Base-by-base conservation (phyloP, 202 grass and related monocot species). In the Brachypodium distachyon region DNA sequence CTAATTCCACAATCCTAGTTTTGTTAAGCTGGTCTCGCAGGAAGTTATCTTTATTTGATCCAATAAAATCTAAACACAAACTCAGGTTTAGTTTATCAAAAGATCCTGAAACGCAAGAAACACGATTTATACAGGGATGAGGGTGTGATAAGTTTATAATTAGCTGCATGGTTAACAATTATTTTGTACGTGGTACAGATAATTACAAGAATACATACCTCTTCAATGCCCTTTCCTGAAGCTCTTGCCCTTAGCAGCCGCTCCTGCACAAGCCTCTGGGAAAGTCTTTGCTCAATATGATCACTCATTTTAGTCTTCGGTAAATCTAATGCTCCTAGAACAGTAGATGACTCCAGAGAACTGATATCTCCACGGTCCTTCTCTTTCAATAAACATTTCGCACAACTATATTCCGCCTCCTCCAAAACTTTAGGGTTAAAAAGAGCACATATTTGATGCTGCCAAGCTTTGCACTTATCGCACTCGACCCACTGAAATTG, bases 381-480 rank as follows among this genome's bases (percentile, higher is more conserved):
- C 79, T 88, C 91, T 42, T 83, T 77, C 75, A 92, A 72, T 41
- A 86, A 92, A 77, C 95, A 98, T 69, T 86, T 90, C 75, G 83
- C 90, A 67, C 95, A 98, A 61, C 77, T 88, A 85, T 94, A 92
- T 79, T 94, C 91, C 9, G 64, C 72, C 76, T 92, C 81, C 18
- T 92, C 84, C 38, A 86, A 84, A 72, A 83, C 80, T 82, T 84
- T 90, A 34, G 80, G 77, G 26, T 94, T 98, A 70, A 98, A 98
- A 82, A 98, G 90, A 83, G 91, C 95, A 47, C 95, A 98, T 56
- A 98, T 90, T 77, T 98, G 85, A 86, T 98, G 95, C 61, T 98
- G 91, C 95, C 95, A 98, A 74, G 89, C 82, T 69, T 88, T 83
- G 76, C 95, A 98, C 55, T 92, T 94, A 74, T 87, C 86, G 2